phyloP scores from a whole-genome alignment of 2,329 filamentous ascomycete species.

The Epichloe gansuensis region DNA sequence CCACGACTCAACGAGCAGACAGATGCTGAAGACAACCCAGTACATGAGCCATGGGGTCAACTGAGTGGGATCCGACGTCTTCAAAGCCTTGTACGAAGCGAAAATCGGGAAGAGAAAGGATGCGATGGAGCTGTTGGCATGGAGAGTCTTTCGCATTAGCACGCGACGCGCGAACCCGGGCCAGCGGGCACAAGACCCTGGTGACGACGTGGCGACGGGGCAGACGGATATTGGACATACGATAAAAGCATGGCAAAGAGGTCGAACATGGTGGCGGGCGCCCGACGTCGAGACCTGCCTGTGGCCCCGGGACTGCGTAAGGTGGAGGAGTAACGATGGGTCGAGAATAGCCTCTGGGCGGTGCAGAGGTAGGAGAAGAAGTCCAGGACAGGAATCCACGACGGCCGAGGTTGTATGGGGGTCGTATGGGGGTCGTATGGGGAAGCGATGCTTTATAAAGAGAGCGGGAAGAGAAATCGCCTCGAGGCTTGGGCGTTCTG shows the following conservation, averaged over 20 bases:
- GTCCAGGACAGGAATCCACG: too few relatives aligned
- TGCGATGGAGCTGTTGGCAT: conserved; percentile 54
- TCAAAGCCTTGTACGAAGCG: conserved; percentile 95
- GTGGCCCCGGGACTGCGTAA: neutral
- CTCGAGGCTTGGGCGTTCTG: too few relatives aligned
- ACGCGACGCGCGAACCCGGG: neutral
- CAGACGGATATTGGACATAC: conserved; percentile 36
- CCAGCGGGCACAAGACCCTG: neutral
- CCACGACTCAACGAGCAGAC: conserved; percentile 75
- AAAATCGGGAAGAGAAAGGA: conserved; percentile 93
- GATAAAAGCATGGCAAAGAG: conserved; percentile 65
- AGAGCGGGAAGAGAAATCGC: too few relatives aligned
- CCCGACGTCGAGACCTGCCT: conserved; percentile 12
- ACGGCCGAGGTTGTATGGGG: neutral
- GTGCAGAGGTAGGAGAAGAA: neutral
- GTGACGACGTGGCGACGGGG: conserved; percentile 12
- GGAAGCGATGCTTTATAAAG: neutral
- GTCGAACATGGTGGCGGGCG: conserved; percentile 51
- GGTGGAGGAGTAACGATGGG: neutral
- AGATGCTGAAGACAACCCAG: conserved; percentile 83
- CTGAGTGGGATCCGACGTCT: conserved; percentile 77
- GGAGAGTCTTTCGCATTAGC: neutral
- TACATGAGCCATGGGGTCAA: conserved; percentile 98
- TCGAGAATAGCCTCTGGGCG: neutral
- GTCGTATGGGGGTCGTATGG: neutral